A percentile compares a stretch with the other conserved stretches of the same genome.
Evolutionary conservation across 257 asterid species (phyloP).

Genomic region (Penstemon eatonii): DNA sequence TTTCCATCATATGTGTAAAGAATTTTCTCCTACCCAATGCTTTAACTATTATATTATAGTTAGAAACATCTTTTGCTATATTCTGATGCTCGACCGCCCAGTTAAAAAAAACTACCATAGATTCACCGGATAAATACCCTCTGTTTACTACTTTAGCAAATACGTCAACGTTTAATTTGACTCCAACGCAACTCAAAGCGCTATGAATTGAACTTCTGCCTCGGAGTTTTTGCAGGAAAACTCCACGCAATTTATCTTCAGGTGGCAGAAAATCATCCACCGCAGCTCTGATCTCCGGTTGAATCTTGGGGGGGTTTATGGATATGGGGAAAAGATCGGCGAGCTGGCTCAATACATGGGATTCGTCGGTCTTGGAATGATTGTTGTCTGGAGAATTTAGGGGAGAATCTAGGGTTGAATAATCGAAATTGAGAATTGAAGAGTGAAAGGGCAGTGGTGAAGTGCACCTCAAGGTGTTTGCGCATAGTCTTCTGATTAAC

Average conservation of each 20-base stretch:
- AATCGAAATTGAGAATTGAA: conserved; percentile 18
- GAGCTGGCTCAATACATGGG: conserved; percentile 56
- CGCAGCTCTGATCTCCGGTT: conserved; percentile 25
- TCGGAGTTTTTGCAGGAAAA: conserved; percentile 65
- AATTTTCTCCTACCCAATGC: conserved; percentile 81
- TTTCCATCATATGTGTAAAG: conserved; percentile 59
- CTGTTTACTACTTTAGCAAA: conserved; percentile 60
- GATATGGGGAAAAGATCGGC: conserved; percentile 58
- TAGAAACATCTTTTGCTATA: conserved; percentile 28
- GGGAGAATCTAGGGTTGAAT: conserved; percentile 38
- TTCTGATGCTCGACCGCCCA: conserved; percentile 64
- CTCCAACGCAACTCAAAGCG: conserved; percentile 49
- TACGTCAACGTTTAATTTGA: conserved; percentile 50
- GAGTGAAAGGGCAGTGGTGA: conserved; percentile 18
- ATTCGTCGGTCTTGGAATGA: conserved; percentile 40
- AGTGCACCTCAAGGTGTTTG: conserved; percentile 27
- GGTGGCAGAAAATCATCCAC: conserved; percentile 64
- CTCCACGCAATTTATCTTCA: conserved; percentile 79
- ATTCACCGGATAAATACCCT: conserved; percentile 64
- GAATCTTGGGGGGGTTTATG: conserved; percentile 19
- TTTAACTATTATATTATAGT: conserved; percentile 46
- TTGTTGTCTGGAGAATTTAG: conserved; percentile 7
- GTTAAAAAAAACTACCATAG: conserved; percentile 58
- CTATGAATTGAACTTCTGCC: conserved; percentile 44
- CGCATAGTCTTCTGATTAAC: conserved; percentile 35